Evolutionary conservation across 2,329 filamentous ascomycete genomes (phyloP).

Genomic region (Didymella segeticola): DNA sequence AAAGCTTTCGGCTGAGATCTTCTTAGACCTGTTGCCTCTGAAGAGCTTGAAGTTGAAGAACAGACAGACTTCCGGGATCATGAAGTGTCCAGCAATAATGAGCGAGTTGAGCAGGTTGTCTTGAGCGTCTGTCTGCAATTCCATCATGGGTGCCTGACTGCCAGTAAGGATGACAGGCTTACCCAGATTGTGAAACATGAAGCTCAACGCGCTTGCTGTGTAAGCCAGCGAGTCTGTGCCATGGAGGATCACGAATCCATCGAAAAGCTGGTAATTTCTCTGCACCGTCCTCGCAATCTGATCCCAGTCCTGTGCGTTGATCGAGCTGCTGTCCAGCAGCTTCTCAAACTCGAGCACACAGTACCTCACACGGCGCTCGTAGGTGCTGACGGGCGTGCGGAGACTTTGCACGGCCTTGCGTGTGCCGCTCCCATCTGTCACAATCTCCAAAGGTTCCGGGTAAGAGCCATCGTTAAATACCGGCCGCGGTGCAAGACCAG

Average conservation of each 20-base stretch:
- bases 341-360: slow-evolving; percentile 83
- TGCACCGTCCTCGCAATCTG: slow-evolving; percentile 80
- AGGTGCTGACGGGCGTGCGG: slow-evolving; percentile 79
- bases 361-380: slow-evolving; percentile 82
- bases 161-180: slow-evolving; percentile 88
- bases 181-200: slow-evolving; percentile 89
- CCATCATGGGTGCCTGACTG: slow-evolving; percentile 78
- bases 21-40: slow-evolving; percentile 86
- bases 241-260: slow-evolving; percentile 89
- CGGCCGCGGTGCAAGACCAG: slow-evolving; percentile 80
- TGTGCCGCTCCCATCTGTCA: slow-evolving; percentile 58
- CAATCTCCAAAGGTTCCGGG: slow-evolving; percentile 62
- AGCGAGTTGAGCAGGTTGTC: slow-evolving; percentile 89
- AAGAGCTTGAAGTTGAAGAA: slow-evolving; percentile 94
- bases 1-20: slow-evolving; percentile 85
- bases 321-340: slow-evolving; percentile 87
- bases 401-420: slow-evolving; percentile 68
- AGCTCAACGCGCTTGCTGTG: slow-evolving; percentile 87
- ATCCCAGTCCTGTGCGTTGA: slow-evolving; percentile 85
- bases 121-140: slow-evolving; percentile 87
- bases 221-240: slow-evolving; percentile 89
- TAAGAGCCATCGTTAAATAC: slow-evolving; percentile 82
- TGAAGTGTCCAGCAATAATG: slow-evolving; percentile 89
- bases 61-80: slow-evolving; percentile 89
- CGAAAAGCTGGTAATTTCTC: slow-evolving; percentile 86